Conservation (phyloP, 2,329 filamentous ascomycete genomes). For the Trichoderma atrobrunneum region DNA sequence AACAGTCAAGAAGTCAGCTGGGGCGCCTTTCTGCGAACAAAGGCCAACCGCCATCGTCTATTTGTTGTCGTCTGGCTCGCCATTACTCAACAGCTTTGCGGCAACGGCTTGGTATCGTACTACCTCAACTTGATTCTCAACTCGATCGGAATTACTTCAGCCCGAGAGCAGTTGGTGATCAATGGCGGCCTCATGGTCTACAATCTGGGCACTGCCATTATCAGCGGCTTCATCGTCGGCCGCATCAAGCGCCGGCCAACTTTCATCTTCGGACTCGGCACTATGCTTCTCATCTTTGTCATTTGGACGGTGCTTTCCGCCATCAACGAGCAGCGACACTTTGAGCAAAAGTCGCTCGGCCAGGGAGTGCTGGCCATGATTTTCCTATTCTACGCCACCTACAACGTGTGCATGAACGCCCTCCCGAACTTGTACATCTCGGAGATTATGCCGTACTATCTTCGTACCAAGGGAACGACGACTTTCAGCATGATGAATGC, state of each 20-base stretch:
- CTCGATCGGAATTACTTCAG: slow-evolving; percentile 39
- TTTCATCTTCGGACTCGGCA: slow-evolving; percentile 36
- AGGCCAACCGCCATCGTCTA: slow-evolving; percentile 37
- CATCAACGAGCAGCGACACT: slow-evolving; percentile 22
- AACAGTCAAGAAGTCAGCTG: slow-evolving; percentile 34
- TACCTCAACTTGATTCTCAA: slow-evolving; percentile 40
- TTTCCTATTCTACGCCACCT: slow-evolving; percentile 45
- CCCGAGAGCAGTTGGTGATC: slow-evolving; percentile 40
- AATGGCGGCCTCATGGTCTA: slow-evolving; percentile 42
- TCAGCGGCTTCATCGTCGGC: slow-evolving; percentile 40
- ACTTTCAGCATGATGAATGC: slow-evolving; percentile 44
- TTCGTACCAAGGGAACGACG: slow-evolving; percentile 39
- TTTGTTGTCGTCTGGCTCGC: slow-evolving; percentile 27
- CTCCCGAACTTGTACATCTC: slow-evolving; percentile 44
- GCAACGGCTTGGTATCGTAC: slow-evolving; percentile 35
- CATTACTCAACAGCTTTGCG: slow-evolving; percentile 32
- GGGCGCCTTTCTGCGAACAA: slow-evolving; percentile 27
- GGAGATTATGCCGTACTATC: slow-evolving; percentile 39
- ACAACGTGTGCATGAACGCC: slow-evolving; percentile 47
- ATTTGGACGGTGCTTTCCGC: slow-evolving; percentile 41
- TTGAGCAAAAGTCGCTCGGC: slow-evolving; percentile 26
- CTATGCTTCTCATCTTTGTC: slow-evolving; percentile 38
- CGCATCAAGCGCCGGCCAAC: slow-evolving; percentile 42
- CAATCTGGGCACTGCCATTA: slow-evolving; percentile 37
- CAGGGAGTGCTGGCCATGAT: slow-evolving; percentile 47